These are phyloP conservation scores for Vitis hybrid DNA, from an alignment of 177 flowering plant species.

Conservation along the genomic window DNA sequence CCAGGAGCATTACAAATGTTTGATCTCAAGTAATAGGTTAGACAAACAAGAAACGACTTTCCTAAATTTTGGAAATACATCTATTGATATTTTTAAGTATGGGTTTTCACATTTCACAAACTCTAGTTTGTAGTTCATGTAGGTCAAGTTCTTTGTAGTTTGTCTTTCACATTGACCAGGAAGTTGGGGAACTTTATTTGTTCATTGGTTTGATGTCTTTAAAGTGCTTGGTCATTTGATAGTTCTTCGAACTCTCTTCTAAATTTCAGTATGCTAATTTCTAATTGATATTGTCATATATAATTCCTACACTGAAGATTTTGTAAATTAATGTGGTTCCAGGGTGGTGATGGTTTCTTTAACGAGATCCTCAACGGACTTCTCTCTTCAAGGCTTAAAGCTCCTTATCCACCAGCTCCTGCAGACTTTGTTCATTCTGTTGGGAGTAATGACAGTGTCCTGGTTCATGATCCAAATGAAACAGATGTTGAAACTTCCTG, in stretches of 20 bases:
- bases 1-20: too few species aligned
- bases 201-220: too few species aligned
- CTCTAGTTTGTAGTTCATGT: background rate
- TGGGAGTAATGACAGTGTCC: slow-evolving; percentile 15
- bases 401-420: slow-evolving; percentile 79
- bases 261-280: background rate
- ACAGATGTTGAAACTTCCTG: slow-evolving; percentile 24
- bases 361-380: slow-evolving; percentile 92
- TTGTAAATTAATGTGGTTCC: slow-evolving; percentile 18
- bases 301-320: background rate
- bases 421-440: slow-evolving; percentile 41
- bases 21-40: too few species aligned
- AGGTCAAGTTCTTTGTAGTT: slow-evolving; percentile 3
- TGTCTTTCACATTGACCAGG: background rate
- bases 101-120: background rate
- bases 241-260: background rate
- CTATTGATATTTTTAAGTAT: too few species aligned
- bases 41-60: too few species aligned
- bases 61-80: too few species aligned
- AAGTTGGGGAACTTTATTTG: too few species aligned
- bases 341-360: slow-evolving; percentile 99
- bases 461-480: slow-evolving; percentile 26
- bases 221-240: background rate
- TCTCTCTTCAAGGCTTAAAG: slow-evolving; percentile 66
- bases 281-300: background rate